Evolutionary conservation across 2,329 filamentous ascomycete species (phyloP), one percentile per base, ranked within the genome.

Genomic region (Fusarium ramigenum): DNA sequence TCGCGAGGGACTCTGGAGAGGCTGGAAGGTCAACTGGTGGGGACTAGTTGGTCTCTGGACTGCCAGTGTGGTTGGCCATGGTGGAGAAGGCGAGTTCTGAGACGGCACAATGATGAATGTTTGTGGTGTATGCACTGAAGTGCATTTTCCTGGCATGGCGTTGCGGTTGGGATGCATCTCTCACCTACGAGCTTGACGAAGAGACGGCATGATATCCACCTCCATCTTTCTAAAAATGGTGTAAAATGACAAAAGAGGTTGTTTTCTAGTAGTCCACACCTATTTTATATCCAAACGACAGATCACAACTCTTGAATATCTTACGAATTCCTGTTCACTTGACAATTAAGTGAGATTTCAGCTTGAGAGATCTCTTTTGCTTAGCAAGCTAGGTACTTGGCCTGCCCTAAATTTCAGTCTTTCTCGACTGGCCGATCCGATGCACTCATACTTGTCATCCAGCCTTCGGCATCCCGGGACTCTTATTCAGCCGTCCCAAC

Each of bases 21-120:
- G 92, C 1, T 94, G 92, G 92, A 91, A 93, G 80, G 91, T 94
- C 42, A 93, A 91, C 66, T 93, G 93, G 85, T 94, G 92, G 92
- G 92, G 92, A 0, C 81, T 94, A 11, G 89, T 93, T 16, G 92
- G 92, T 14, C 86, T 94, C 15, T 94, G 92, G 92, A 89, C 90
- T 12, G 91, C 91, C 30, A 88, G 89, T 40, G 86, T 92, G 30
- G 82, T 93, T 50, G 89, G 89, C 15, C 87, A 85, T 46, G 89
- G 88, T 30, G 89, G 89, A 37, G 89, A 90, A 69, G 89, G 88
- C 61, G 87, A 90, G 79, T 90, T 90, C 66, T 90, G 79, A 81
- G 66, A 58, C 44, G 36, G 32, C 28, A 61, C 36, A 73, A 70
- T 58, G 53, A 68, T 44, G 68, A 66, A 70, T 53, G 52, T 72